A percentile compares a stretch with the other conserved stretches of the same genome.
phyloP scores from a whole-genome alignment of 2,329 filamentous ascomycete species.

The Elsinoe arachidis region DNA sequence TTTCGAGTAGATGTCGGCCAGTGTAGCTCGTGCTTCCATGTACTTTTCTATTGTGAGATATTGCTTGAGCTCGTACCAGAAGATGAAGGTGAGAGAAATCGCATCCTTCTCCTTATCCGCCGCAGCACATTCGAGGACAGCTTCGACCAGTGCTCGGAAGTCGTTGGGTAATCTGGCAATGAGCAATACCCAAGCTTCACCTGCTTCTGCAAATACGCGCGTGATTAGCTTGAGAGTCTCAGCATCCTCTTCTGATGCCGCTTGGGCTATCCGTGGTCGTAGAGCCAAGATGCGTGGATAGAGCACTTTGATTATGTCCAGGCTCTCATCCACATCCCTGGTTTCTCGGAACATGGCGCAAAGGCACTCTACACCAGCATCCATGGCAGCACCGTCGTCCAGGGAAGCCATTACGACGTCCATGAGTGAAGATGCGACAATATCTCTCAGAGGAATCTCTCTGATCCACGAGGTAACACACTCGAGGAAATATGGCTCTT shows the following conservation, averaged over 20 bases:
- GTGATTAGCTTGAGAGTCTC: slow-evolving; percentile 85
- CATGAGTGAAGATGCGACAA: slow-evolving; percentile 79
- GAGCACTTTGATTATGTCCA: slow-evolving; percentile 70
- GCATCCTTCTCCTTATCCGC: slow-evolving; percentile 84
- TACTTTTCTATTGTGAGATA: slow-evolving; percentile 89
- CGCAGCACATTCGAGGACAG: slow-evolving; percentile 82
- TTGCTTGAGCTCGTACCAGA: slow-evolving; percentile 98
- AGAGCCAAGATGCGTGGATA: slow-evolving; percentile 74
- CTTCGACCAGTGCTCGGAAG: slow-evolving; percentile 79
- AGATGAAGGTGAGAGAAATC: slow-evolving; percentile 86
- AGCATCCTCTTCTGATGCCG: slow-evolving; percentile 70
- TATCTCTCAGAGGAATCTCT: slow-evolving; percentile 74
- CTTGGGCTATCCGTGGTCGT: slow-evolving; percentile 64
- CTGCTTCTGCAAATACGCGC: slow-evolving; percentile 83
- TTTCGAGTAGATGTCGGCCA: slow-evolving; percentile 75
- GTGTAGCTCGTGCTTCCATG: slow-evolving; percentile 66
- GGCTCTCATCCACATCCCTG: slow-evolving; percentile 82
- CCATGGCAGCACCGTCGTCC: slow-evolving; percentile 66
- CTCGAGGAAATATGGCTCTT: slow-evolving; percentile 83
- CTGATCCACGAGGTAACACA: slow-evolving; percentile 96
- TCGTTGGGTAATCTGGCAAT: slow-evolving; percentile 75
- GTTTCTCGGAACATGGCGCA: slow-evolving; percentile 90
- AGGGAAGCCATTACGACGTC: slow-evolving; percentile 72
- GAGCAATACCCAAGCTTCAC: slow-evolving; percentile 86
- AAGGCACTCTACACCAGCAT: slow-evolving; percentile 83